These are phyloP conservation scores for Peniophora sp. DNA, from an alignment of 1,284 basidiomycete species.

Conservation along the genomic window DNA sequence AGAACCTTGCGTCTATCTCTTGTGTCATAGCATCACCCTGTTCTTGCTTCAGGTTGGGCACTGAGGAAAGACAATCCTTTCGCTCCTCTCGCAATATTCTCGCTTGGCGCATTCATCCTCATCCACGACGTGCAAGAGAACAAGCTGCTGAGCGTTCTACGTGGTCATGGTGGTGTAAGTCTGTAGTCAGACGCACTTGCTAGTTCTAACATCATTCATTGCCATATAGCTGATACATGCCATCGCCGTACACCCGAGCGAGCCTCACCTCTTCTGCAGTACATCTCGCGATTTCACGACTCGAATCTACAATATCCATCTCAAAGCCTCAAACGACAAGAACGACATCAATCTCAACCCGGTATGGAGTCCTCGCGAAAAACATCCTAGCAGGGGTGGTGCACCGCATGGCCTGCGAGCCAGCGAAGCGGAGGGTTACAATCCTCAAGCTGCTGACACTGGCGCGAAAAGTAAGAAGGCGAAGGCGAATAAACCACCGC, in stretches of 20 bases:
- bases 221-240: slow-evolving; percentile 54
- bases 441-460: not conserved
- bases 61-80: slow-evolving; percentile 33
- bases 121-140: slow-evolving; percentile 37
- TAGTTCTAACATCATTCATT: slow-evolving; percentile 5
- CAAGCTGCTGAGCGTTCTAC: slow-evolving; percentile 36
- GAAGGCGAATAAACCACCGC: slow-evolving; percentile 21
- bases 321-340: slow-evolving; percentile 14
- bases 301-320: slow-evolving; percentile 54
- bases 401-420: slow-evolving; percentile 63
- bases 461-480: no score
- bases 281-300: slow-evolving; percentile 62
- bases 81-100: slow-evolving; percentile 49
- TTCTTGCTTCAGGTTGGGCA: slow-evolving; percentile 45
- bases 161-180: slow-evolving; percentile 65
- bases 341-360: slow-evolving; percentile 38
- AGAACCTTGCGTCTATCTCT: no score
- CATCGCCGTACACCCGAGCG: slow-evolving; percentile 50
- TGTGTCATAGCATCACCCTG: slow-evolving; percentile 4
- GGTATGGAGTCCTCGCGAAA: slow-evolving; percentile 44
- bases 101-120: slow-evolving; percentile 42
- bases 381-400: slow-evolving; percentile 44
- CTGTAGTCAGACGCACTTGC: not conserved
- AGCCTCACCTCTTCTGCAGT: slow-evolving; percentile 53
- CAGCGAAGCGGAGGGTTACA: slow-evolving; percentile 43